Evolutionary conservation across 306 rosid species (phyloP), one percentile per base, ranked within the genome.

Genomic region (Arachis stenosperma): DNA sequence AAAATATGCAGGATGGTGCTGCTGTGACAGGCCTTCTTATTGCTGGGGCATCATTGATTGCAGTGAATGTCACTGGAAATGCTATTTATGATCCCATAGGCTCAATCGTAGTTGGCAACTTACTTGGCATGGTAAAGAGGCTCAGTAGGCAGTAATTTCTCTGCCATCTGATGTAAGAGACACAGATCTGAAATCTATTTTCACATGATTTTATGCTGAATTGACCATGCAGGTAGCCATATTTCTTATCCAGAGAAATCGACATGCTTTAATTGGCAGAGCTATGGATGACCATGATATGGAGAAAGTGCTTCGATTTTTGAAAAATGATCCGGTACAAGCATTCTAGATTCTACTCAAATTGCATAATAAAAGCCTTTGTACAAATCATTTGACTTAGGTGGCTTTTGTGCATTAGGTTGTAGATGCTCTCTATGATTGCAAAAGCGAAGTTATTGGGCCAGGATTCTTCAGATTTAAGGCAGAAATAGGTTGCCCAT

Each of bases 361-460:
- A 66, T 43, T 39, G 33, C 55, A 40, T 65, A 30, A 48, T 6
- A 56, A 33, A 33, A 33, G 6, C 50, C 50, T 50, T 60, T 73
- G 55, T 57, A 41, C 33, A 61, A 63, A 67, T 64, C 54, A 33
- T 80, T 81, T 88, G 61, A 77, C 63, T 65, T 61, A 66, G 71
- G 61, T 61, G 43, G n/a, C n/a, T 73, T 73, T 55, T 36, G 55
- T 74, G 64, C 47, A 75, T 51, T 79, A 95, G 99, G 99, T 84
- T 79, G 99, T 95, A 51, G 98, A 91, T 87, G 40, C 99, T 54
- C 82, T 92, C 73, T 95, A 92, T 82, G 99, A 95, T 81, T 95
- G 97, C 89, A 95, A 95, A 83, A 90, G 97, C n/a, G 99, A 95
- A 87, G 99, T 95, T 64, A 95, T 95, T 79, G 99, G 99, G 40